Evolutionary conservation across 1,284 basidiomycete genomes (phyloP), one percentile per base, ranked within the genome.

Genomic region (Ceratobasidium sp.): DNA sequence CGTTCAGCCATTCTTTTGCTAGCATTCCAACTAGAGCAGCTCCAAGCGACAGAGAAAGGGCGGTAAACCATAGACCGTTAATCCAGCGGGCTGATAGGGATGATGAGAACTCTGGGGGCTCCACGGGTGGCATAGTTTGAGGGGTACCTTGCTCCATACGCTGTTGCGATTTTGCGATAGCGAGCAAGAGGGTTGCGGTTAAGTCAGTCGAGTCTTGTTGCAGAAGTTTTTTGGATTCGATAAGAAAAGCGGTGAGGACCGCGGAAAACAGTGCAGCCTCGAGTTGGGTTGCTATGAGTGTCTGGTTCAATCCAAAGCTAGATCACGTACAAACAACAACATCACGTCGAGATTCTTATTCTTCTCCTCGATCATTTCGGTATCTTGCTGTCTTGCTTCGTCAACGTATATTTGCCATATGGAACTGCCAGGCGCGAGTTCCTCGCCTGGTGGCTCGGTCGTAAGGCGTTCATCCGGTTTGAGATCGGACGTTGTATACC

Each of bases 51-150:
- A 77, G 46, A 23, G 64, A 48, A 23, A 77, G 74, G 8, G 74
- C 41, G 14, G 52, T 46, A 38, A 66, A 77, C 74, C 74, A 77
- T 5, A 77, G 64, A n/a, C 74, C 48, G 33, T 77, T 77, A n/a
- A 77, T 60, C 41, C 62, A 52, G 1, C 44, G 62, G 3, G 74
- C 64, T 7, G 27, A 50, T 6, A 52, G 20, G 16, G 64, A 8
- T 14, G 60, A 4, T 3, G 33, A 27, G 30, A 67, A 65, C 14
- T 2, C 0, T 6, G 60, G 60, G 1, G 20, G 71, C 20, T 50
- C 35, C 3, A 60, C 38, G 5, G 38, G 33, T 14, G 30, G 64
- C n/a, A 50, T 2, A 8, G 20, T 20, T 50, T 50, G 33, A 2
- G 74, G 16, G 14, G 64, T 50, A 16, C 64, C 64, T 33, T 46